These are phyloP conservation scores for Penicillium sp. DNA, from an alignment of 2,329 filamentous ascomycete genomes.

Conservation along the genomic window DNA sequence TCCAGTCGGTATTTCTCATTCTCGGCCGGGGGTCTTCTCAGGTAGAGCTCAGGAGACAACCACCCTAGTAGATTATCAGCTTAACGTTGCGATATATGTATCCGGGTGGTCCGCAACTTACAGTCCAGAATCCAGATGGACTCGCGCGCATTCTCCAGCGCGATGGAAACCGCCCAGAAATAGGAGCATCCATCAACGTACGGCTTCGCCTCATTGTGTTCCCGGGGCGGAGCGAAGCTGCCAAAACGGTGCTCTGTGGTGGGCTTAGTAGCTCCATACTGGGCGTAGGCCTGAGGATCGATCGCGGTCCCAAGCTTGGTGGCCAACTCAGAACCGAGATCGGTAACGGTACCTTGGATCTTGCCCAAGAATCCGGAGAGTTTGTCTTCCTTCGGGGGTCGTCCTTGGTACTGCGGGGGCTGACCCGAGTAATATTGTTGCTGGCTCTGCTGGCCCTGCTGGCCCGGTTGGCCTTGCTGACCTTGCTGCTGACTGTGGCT, in stretches of 20 bases:
- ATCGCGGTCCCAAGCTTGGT: constrained; percentile 55
- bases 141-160: constrained; percentile 76
- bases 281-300: constrained; percentile 56
- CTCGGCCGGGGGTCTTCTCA: constrained; percentile 78
- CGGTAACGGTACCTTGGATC: constrained; percentile 59
- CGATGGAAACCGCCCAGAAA: constrained; percentile 82
- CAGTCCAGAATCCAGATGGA: constrained; percentile 86
- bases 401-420: constrained; percentile 37
- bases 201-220: constrained; percentile 80
- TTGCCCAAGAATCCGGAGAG: constrained; percentile 60
- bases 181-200: constrained; percentile 84
- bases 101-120: constrained; percentile 32
- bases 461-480: constrained; percentile 31
- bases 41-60: constrained; percentile 84
- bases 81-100: not conserved
- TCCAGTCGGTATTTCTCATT: constrained; percentile 87
- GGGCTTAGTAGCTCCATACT: constrained; percentile 48
- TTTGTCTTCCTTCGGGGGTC: constrained; percentile 44
- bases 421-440: constrained; percentile 28
- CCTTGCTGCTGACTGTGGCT: constrained; percentile 35
- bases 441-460: constrained; percentile 34
- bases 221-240: constrained; percentile 74
- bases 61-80: constrained; percentile 59
- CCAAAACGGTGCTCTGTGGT: constrained; percentile 58
- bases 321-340: constrained; percentile 58